Base-by-base conservation (phyloP, 805 yeast species). In the Starmerella ratchasimensis region DNA sequence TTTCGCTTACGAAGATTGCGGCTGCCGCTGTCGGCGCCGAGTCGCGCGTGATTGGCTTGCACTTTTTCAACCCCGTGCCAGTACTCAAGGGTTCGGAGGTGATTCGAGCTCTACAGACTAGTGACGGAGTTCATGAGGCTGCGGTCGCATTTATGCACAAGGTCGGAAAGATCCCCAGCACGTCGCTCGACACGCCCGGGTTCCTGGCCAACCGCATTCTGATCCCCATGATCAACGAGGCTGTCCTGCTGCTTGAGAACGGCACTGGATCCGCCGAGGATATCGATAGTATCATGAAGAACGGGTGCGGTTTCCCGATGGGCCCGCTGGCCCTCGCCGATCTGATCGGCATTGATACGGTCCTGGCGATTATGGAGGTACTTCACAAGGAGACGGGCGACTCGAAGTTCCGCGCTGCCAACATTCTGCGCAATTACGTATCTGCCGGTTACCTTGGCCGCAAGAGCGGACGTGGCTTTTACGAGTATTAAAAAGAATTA, bases 261-360 rank as follows among this genome's bases (percentile, higher is more conserved):
- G 67, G 67, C 10, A 42, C 61, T 18, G 67, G 67, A 31, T 27
- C 44, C 23, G 52, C 55, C 39, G 64, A 63, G 41, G 65, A 61
- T 41, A 61, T 63, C 37, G 67, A 63, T 50, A 59, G 47, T 43
- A 63, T 63, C 46, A 62, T 63, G 66, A 58, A 55, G 50, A 61
- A 60, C 42, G 67, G 68, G 19, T 63, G 67, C 42, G 68, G 67
- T 19, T 59, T 63, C 65, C 67, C 67, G 18, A 61, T 63, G 65
- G 67, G 67, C 5, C 67, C 67, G 3, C 47, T 63, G 22, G 59
- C 57, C 13, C 52, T 63, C 20, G 67, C 67, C 14, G 67, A 63
- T 42, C 61, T 63, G 39, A 60, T 63, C 37, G 67, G 67, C 16
- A 55, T 63, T 15, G 67, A 63, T 44, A 63, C 67, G 6, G 61